These are phyloP conservation scores for Candida taoyuanica DNA, from an alignment of 805 yeast genomes.

Conservation along the genomic window DNA sequence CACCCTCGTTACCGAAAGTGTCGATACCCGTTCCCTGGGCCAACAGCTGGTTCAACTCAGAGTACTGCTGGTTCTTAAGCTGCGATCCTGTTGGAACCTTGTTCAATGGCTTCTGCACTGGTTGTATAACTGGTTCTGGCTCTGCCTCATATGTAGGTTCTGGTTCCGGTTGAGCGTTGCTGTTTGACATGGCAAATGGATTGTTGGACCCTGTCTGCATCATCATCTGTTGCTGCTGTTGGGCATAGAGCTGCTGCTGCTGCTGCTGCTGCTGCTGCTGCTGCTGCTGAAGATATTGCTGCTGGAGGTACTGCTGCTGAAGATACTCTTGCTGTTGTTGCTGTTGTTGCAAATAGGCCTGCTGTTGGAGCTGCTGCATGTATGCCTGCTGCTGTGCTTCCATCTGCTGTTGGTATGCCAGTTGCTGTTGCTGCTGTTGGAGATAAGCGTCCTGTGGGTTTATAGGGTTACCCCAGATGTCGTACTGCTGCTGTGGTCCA, in stretches of 20 bases:
- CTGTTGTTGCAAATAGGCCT: slow-evolving; percentile 31
- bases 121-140: slow-evolving; percentile 23
- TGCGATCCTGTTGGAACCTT: slow-evolving; percentile 51
- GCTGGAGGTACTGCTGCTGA: slow-evolving; percentile 35
- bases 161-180: slow-evolving; percentile 7
- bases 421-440: slow-evolving; percentile 18
- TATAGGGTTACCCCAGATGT: slow-evolving; percentile 29
- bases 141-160: slow-evolving; percentile 12
- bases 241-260: slow-evolving; percentile 6
- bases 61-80: slow-evolving; percentile 50
- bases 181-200: slow-evolving; percentile 55
- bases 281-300: slow-evolving; percentile 11
- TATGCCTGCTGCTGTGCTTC: slow-evolving; percentile 28
- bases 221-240: slow-evolving; percentile 39
- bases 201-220: slow-evolving; percentile 71
- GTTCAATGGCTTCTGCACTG: slow-evolving; percentile 31
- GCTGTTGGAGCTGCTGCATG: slow-evolving; percentile 18
- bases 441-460: slow-evolving; percentile 18
- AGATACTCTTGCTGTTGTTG: slow-evolving; percentile 31
- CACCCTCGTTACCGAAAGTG: slow-evolving; percentile 88
- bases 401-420: slow-evolving; percentile 30
- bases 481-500: slow-evolving; percentile 31
- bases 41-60: slow-evolving; percentile 72
- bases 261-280: slow-evolving; percentile 13
- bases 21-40: slow-evolving; percentile 90